These are phyloP conservation scores for Choiromyces venosus DNA, from an alignment of 495 filamentous ascomycete genomes.

Conservation along the genomic window DNA sequence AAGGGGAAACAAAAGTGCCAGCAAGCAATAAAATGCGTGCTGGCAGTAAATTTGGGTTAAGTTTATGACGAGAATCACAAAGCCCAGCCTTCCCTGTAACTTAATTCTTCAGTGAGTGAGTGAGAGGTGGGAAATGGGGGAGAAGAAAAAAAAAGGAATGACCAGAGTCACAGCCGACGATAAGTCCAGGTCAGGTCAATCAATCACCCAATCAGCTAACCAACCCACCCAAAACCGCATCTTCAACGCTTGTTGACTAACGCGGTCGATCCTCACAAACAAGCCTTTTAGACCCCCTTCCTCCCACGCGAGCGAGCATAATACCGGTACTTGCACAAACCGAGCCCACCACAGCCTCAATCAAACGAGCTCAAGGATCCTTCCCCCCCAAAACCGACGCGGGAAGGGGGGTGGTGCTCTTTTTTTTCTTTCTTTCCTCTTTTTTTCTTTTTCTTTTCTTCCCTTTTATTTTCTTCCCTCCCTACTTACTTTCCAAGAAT, in stretches of 20 bases:
- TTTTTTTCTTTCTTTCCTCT: not conserved
- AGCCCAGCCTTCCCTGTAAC: not conserved
- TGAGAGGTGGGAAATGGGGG: not conserved
- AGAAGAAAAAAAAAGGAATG: not conserved
- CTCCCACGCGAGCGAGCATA: not conserved
- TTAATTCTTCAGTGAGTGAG: not conserved
- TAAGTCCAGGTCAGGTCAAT: not conserved
- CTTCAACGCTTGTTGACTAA: not conserved
- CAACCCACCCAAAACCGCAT: not conserved
- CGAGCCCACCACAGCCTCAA: not conserved
- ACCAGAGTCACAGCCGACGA: not conserved
- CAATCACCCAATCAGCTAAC: not conserved
- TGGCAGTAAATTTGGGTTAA: not conserved
- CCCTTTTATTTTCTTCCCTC: not conserved
- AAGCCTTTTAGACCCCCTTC: conserved; percentile 1
- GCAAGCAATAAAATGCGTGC: not conserved
- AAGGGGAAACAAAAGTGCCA: not conserved
- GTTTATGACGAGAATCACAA: not conserved
- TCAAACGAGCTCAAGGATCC: not conserved
- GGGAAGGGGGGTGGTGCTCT: not conserved
- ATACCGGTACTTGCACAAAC: not conserved
- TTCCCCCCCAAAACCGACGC: not conserved
- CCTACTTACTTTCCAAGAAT: no score
- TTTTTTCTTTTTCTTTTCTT: not conserved
- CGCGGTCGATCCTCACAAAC: not conserved